phyloP scores from a whole-genome alignment of 208 protist species.

The Trypanosoma cruzi region DNA sequence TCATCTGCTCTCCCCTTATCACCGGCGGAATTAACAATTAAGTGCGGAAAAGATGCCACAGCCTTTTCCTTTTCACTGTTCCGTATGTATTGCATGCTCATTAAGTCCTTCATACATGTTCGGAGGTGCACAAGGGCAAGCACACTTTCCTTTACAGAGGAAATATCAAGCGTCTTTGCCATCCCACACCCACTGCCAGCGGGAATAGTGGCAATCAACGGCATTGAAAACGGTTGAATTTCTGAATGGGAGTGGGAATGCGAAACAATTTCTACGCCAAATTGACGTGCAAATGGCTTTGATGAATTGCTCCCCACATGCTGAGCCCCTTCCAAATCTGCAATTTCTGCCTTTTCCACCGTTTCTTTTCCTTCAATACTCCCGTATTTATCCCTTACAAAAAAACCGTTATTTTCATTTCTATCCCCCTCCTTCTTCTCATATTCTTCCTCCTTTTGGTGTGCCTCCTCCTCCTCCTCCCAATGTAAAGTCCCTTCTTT shows the following conservation, averaged over 20 bases:
- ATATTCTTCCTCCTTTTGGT: background rate
- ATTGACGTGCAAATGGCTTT: no score
- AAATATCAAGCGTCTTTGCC: slow-evolving; percentile 71
- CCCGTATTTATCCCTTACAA: background rate
- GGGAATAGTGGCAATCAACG: slow-evolving; percentile 74
- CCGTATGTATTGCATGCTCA: slow-evolving; percentile 55
- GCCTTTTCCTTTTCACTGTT: slow-evolving; percentile 13
- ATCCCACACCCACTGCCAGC: slow-evolving; percentile 87
- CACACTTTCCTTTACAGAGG: slow-evolving; percentile 41
- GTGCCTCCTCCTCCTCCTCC: background rate
- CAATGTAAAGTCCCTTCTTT: background rate
- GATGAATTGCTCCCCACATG: background rate
- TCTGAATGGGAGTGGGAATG: background rate
- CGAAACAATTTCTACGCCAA: no score
- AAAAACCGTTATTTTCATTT: no score
- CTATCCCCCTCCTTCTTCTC: background rate
- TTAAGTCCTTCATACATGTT: slow-evolving; percentile 60
- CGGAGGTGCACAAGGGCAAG: slow-evolving; percentile 72
- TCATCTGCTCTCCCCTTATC: slow-evolving; percentile 32
- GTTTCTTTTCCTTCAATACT: no score
- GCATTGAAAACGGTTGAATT: slow-evolving; percentile 31
- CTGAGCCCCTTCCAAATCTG: background rate
- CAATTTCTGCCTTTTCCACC: no score
- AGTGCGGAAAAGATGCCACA: slow-evolving; percentile 22
- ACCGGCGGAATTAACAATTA: slow-evolving; percentile 26